phyloP scores from a whole-genome alignment of 257 asterid species.

The Datura wrightii region DNA sequence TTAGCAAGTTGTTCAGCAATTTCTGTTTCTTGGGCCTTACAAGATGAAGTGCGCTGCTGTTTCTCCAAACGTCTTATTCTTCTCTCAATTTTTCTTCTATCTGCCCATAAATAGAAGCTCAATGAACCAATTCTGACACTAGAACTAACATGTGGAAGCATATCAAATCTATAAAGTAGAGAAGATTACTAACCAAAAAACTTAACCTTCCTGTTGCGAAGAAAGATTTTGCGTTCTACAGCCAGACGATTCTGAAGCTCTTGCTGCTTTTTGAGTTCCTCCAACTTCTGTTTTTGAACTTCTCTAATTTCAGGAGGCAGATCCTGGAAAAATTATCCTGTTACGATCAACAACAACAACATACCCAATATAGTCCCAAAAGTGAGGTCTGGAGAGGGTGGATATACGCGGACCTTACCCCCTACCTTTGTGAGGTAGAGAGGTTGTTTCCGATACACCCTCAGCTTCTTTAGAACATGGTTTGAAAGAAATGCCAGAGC shows the following conservation, averaged over 20 bases:
- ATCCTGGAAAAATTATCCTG: conserved; percentile 54
- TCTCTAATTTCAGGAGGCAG: conserved; percentile 73
- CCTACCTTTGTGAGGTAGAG: too few species aligned
- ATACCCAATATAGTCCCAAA: too few species aligned
- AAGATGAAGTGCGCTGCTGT: conserved; percentile 77
- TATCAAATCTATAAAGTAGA: background rate
- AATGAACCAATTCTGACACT: conserved; percentile 15
- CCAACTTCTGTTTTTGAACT: conserved; percentile 80
- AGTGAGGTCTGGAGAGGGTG: too few species aligned
- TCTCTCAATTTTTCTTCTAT: conserved; percentile 93
- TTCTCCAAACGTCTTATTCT: conserved; percentile 79
- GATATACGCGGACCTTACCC: too few species aligned
- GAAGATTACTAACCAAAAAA: conserved; percentile 68
- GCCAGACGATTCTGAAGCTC: conserved; percentile 78
- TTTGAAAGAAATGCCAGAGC: too few species aligned
- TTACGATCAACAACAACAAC: background rate
- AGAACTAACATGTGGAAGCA: background rate
- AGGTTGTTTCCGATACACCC: too few species aligned
- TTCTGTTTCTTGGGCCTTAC: conserved; percentile 69
- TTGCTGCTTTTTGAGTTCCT: conserved; percentile 82
- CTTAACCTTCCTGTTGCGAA: conserved; percentile 74
- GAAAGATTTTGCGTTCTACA: conserved; percentile 71
- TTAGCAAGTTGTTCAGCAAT: conserved; percentile 70
- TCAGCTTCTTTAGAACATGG: too few species aligned
- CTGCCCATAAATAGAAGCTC: conserved; percentile 44